Evolutionary conservation across 805 yeast species (phyloP).

Genomic region (Saccharomycopsis javanensis): DNA sequence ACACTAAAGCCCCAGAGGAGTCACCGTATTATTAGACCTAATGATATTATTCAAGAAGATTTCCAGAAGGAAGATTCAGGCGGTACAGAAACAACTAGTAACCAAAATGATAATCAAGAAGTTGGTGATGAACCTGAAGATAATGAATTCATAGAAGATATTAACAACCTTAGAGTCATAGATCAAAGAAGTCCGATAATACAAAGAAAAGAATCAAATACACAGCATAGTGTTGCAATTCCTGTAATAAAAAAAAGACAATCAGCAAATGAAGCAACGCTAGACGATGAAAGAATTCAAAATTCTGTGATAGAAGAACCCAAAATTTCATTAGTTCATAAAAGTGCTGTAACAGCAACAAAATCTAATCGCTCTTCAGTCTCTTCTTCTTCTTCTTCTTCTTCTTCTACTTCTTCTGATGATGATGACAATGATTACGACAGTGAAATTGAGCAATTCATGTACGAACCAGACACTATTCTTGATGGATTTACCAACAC

Average conservation of each 20-base stretch:
- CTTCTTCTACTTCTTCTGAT: background rate
- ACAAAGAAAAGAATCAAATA: background rate
- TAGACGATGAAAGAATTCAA: background rate
- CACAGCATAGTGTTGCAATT: background rate
- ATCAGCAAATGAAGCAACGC: background rate
- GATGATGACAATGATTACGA: background rate
- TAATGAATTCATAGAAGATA: background rate
- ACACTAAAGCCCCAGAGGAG: background rate
- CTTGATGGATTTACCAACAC: background rate
- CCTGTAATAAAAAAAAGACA: background rate
- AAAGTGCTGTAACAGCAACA: too few species aligned
- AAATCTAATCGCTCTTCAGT: background rate
- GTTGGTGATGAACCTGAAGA: constrained; percentile 2
- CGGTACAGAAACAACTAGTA: background rate
- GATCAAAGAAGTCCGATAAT: background rate
- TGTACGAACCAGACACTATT: background rate
- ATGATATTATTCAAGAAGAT: background rate
- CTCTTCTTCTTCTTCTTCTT: background rate
- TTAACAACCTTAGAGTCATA: background rate
- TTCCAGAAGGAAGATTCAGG: background rate
- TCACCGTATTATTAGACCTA: background rate
- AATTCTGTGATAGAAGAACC: background rate
- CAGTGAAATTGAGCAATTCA: background rate
- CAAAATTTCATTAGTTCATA: background rate
- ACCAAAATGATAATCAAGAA: background rate